These are phyloP conservation scores for Adenanthera pavonina DNA, from an alignment of 306 rosid species.

Conservation along the genomic window DNA sequence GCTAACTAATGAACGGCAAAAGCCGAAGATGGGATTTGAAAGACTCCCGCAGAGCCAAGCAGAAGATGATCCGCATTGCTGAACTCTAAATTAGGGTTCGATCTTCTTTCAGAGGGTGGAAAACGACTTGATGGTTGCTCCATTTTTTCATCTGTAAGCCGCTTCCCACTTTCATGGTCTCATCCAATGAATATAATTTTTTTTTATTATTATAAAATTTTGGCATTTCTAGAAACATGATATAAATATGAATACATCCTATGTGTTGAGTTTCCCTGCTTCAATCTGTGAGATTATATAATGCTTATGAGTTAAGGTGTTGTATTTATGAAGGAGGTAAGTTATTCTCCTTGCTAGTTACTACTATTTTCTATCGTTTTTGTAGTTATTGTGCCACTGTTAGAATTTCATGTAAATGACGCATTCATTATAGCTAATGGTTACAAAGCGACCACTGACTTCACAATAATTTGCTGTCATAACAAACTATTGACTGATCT, in stretches of 20 bases:
- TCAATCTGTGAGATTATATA: background rate
- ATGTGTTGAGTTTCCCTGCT: background rate
- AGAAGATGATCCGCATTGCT: conserved; percentile 66
- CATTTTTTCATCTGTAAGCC: conserved; percentile 75
- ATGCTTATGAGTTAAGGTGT: background rate
- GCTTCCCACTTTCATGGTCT: background rate
- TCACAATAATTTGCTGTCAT: background rate
- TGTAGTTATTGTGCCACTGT: background rate
- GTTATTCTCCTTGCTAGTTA: background rate
- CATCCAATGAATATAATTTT: background rate
- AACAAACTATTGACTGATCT: background rate
- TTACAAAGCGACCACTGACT: background rate
- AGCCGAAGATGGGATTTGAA: conserved; percentile 59
- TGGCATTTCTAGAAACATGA: background rate
- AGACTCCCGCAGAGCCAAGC: conserved; percentile 58
- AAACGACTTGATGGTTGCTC: conserved; percentile 93
- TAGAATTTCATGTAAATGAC: background rate
- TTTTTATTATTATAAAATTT: background rate
- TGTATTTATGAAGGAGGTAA: conserved; percentile 10
- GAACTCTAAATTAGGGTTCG: conserved; percentile 85
- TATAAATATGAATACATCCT: background rate
- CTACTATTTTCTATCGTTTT: background rate
- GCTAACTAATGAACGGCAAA: conserved; percentile 57
- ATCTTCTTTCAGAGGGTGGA: conserved; percentile 82
- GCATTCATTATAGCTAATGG: background rate